Conservation (phyloP, 1,284 basidiomycete species). For the Tranzscheliella williamsii region DNA sequence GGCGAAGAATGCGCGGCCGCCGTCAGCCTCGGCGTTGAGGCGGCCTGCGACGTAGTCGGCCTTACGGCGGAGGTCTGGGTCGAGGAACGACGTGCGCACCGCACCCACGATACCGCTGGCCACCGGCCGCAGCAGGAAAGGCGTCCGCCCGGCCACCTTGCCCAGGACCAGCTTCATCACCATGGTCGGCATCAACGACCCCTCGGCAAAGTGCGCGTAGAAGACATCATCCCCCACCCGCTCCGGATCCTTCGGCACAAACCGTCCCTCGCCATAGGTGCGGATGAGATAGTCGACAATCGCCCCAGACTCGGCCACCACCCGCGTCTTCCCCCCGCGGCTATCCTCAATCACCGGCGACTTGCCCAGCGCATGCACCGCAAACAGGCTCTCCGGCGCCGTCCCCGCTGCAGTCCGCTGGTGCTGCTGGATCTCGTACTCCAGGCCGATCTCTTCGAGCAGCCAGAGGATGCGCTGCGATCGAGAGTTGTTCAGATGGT, state of each 20-base stretch:
- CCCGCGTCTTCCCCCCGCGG: constrained; percentile 35
- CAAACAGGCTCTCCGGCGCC: constrained; percentile 47
- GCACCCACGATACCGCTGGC: constrained; percentile 39
- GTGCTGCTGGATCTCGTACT: constrained; percentile 56
- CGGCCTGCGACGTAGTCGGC: constrained; percentile 35
- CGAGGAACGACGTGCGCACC: constrained; percentile 37
- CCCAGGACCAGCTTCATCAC: constrained; percentile 54
- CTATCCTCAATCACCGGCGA: constrained; percentile 56
- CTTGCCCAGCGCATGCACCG: constrained; percentile 57
- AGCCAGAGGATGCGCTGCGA: constrained; percentile 59
- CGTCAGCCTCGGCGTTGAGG: constrained; percentile 33
- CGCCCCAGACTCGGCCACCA: constrained; percentile 57
- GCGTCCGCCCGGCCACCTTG: constrained; percentile 46
- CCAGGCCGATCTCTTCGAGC: constrained; percentile 56
- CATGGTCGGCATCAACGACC: constrained; percentile 52
- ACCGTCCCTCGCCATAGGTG: constrained; percentile 51
- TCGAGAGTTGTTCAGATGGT: constrained; percentile 58
- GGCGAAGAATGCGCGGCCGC: constrained; percentile 50
- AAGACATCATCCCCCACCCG: constrained; percentile 47
- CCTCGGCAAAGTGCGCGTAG: constrained; percentile 57
- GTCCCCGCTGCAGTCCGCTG: constrained; percentile 38
- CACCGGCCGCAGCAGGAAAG: constrained; percentile 56
- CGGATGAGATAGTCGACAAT: constrained; percentile 59
- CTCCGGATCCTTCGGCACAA: constrained; percentile 27
- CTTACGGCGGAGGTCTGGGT: constrained; percentile 49